Percentiles rank a stretch among this genome's conserved stretches.
phyloP scores from a whole-genome alignment of 768 basidiomycete species.

The Boletus insuetus region DNA sequence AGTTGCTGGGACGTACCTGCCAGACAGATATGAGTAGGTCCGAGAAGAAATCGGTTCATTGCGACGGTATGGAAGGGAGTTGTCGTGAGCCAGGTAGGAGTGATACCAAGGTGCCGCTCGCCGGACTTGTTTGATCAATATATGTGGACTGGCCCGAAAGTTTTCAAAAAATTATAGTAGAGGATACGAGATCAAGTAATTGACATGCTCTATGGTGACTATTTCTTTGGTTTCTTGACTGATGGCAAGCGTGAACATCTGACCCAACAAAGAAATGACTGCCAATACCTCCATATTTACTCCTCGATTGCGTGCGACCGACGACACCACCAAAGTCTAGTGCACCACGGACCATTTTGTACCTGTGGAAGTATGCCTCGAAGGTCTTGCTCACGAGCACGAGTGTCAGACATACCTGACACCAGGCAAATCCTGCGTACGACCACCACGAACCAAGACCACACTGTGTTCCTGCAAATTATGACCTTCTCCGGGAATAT shows the following conservation, averaged over 20 bases:
- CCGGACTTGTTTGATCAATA: background rate
- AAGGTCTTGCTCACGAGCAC: background rate
- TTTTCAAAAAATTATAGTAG: background rate
- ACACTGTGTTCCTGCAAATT: constrained; percentile 98
- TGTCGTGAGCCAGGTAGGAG: too few relatives aligned
- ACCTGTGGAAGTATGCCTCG: constrained; percentile 47
- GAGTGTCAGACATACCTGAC: constrained; percentile 66
- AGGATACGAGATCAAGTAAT: background rate
- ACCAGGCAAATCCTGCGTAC: constrained; percentile 97
- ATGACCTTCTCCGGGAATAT: constrained; percentile 96
- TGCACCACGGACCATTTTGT: constrained; percentile 92
- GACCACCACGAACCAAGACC: constrained; percentile 90
- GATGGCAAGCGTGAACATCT: constrained; percentile 24
- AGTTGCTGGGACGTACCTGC: too few relatives aligned
- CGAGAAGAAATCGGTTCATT: too few relatives aligned
- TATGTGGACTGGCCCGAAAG: background rate
- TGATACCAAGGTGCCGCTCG: background rate
- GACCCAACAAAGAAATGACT: background rate
- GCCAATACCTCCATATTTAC: constrained; percentile 84
- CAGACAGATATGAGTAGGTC: too few relatives aligned
- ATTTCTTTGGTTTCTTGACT: constrained; percentile 88
- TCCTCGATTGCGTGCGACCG: constrained; percentile 74
- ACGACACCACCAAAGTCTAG: constrained; percentile 90
- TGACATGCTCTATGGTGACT: constrained; percentile 12
- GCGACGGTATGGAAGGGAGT: too few relatives aligned